phyloP scores from a whole-genome alignment of 345 rosid species.

The Mangifera indica region DNA sequence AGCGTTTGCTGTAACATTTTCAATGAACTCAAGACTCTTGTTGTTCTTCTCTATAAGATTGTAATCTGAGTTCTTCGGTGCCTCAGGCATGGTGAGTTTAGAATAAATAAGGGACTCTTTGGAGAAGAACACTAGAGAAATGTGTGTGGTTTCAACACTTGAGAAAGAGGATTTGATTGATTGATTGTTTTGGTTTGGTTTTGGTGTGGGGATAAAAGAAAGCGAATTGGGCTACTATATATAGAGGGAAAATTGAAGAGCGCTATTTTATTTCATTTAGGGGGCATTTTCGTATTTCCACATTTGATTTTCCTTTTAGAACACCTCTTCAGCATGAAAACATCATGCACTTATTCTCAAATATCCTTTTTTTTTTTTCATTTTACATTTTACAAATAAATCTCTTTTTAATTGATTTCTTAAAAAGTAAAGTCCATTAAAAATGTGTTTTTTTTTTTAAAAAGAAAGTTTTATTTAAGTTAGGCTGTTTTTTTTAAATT shows the following conservation, averaged over 20 bases:
- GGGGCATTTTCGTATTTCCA: conserved; percentile 21
- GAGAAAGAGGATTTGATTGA: neutral
- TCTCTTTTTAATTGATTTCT: too few relatives aligned
- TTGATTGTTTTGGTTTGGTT: conserved; percentile 8
- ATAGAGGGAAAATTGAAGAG: conserved; percentile 37
- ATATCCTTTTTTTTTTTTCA: too few relatives aligned
- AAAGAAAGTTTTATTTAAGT: too few relatives aligned
- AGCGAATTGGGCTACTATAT: conserved; percentile 30
- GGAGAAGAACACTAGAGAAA: neutral
- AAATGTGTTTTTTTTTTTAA: too few relatives aligned
- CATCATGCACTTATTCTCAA: conserved; percentile 24
- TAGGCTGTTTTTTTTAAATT: too few relatives aligned
- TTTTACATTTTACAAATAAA: too few relatives aligned
- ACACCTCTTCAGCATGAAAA: neutral
- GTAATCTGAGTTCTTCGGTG: conserved; percentile 50
- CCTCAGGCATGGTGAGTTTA: conserved; percentile 78
- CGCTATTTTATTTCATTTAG: too few relatives aligned
- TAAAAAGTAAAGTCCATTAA: too few relatives aligned
- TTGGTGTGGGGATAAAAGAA: conserved; percentile 48
- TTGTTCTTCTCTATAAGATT: conserved; percentile 57
- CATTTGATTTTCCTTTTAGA: neutral
- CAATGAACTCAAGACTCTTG: conserved; percentile 64
- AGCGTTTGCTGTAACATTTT: conserved; percentile 66
- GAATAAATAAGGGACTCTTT: neutral
- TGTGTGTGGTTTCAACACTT: too few relatives aligned